Evolutionary conservation across 768 basidiomycete species (phyloP).

Genomic region (Suillus clintonianus): DNA sequence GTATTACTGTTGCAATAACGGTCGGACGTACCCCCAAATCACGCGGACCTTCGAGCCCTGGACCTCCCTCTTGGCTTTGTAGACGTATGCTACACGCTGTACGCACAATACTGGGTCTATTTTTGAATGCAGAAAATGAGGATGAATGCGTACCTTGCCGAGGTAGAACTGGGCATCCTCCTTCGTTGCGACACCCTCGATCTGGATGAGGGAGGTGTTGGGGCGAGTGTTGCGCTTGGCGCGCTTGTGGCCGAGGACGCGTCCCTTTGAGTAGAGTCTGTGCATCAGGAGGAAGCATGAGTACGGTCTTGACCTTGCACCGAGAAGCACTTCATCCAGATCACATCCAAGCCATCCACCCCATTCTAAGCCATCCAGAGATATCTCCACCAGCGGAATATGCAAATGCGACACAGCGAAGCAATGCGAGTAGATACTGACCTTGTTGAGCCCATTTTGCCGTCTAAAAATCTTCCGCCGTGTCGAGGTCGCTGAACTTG

Average conservation of each 20-base stretch:
- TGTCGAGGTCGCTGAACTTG: conserved; percentile 27
- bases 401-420: background rate
- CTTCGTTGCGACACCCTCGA: conserved; percentile 93
- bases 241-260: conserved; percentile 97
- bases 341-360: conserved; percentile 14
- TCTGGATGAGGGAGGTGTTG: conserved; percentile 95
- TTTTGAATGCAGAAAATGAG: background rate
- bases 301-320: conserved; percentile 8
- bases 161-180: conserved; percentile 98
- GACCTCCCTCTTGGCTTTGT: conserved; percentile 94
- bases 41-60: conserved; percentile 95
- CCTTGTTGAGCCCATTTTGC: conserved; percentile 81
- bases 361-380: conserved; percentile 16
- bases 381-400: background rate
- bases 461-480: conserved; percentile 30
- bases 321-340: background rate
- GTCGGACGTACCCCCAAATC: conserved; percentile 88
- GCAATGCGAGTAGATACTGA: conserved; percentile 40
- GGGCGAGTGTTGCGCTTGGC: conserved; percentile 96
- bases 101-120: conserved; percentile 1
- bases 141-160: conserved; percentile 75
- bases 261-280: conserved; percentile 96
- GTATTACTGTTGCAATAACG: background rate
- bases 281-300: conserved; percentile 5
- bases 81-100: conserved; percentile 96